Evolutionary conservation across 768 basidiomycete species (phyloP), one percentile per base, ranked within the genome.

Genomic region (Lactarius sp.): DNA sequence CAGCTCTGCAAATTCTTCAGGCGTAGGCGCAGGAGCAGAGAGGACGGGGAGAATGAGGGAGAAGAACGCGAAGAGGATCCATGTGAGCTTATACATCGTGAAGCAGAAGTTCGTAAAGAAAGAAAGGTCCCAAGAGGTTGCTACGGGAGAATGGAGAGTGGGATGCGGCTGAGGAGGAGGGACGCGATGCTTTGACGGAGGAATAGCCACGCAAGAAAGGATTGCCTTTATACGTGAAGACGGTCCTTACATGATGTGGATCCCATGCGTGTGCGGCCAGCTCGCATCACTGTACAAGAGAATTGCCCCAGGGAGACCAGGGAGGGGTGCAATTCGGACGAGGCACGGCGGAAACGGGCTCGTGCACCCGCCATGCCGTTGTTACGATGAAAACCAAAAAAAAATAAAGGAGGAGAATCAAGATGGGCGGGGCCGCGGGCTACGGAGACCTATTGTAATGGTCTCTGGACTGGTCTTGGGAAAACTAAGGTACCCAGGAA

Each of bases 1-100:
- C 41, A 85, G 76, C 33, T 36, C 50, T 6, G 74, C 69, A 36
- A 68, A 60, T 13, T 71, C 71, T 56, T 73, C 69, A 69, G 74
- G 68, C 64, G 72, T 69, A 33, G 80, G 75, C 9, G 83, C 68
- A 33, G 84, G 84, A 8, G 80, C 74, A 20, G 82, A 83, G 62
- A 81, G 68, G 47, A 72, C 71, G 55, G 77, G 65, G 61, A 80
- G 68, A 63, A 81, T 51, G 67, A 79, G 75, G 57, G 78, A 71
- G 71, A 80, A 75, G 70, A 85, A 66, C 34, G 77, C 70, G 64
- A 73, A 60, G 58, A 79, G 60, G 60, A 77, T 37, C 69, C 71
- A 55, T 42, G 75, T 71, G 67, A 78, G 56, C 71, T 76, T 77
- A 41, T 64, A 64, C 67, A 76, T 77, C 77, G 80, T 82, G 56